These are phyloP conservation scores for Fusarium ramigenum DNA, from an alignment of 2,329 filamentous ascomycete genomes.

Conservation along the genomic window DNA sequence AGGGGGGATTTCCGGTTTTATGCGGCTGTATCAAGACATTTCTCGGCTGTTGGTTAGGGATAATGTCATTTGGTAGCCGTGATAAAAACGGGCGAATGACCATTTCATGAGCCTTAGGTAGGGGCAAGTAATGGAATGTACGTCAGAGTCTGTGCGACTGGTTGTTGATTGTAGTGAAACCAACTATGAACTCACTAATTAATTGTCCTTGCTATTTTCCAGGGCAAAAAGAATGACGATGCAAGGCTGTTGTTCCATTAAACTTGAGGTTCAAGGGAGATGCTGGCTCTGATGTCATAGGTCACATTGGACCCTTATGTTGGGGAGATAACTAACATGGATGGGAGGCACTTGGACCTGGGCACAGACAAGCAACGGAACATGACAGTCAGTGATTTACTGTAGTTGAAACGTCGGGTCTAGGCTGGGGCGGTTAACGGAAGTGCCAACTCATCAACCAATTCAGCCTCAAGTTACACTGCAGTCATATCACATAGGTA, in stretches of 20 bases:
- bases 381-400: background rate
- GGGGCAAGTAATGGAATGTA: background rate
- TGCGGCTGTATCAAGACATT: background rate
- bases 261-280: slow-evolving; percentile 2
- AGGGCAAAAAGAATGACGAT: background rate
- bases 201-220: background rate
- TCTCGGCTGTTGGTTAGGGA: background rate
- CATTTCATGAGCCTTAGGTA: background rate
- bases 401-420: background rate
- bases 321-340: background rate
- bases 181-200: background rate
- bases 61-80: background rate
- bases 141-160: background rate
- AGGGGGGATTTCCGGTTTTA: background rate
- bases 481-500: background rate
- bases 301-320: background rate
- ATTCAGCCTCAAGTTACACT: background rate
- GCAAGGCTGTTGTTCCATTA: background rate
- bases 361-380: background rate
- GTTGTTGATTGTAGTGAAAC: background rate
- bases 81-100: background rate
- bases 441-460: background rate
- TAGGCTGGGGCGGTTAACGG: background rate
- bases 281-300: slow-evolving; percentile 5
- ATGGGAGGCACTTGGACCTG: background rate